phyloP scores from a whole-genome alignment of 129 eudicot species.

The Lactuca sativa region DNA sequence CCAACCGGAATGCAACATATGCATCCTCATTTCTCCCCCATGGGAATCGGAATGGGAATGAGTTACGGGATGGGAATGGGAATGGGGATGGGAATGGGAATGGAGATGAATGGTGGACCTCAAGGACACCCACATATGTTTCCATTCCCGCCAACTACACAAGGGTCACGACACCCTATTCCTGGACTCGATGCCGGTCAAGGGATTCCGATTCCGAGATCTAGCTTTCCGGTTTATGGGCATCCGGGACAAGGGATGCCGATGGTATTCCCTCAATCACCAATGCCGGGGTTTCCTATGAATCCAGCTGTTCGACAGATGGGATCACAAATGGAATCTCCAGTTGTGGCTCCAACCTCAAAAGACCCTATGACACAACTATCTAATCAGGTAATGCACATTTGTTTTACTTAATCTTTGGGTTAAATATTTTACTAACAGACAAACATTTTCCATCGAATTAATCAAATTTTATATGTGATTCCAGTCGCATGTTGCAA shows the following conservation, averaged over 20 bases:
- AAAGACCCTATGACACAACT: conserved; percentile 39
- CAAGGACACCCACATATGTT: conserved; percentile 45
- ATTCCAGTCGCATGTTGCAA: conserved; percentile 47
- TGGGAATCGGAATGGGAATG: conserved; percentile 73
- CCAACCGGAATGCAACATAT: conserved; percentile 80
- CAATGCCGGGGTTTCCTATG: conserved; percentile 44
- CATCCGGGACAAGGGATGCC: conserved; percentile 70
- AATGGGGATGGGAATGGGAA: conserved; percentile 61
- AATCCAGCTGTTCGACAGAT: conserved; percentile 32
- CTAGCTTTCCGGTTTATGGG: conserved; percentile 45
- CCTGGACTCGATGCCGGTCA: conserved; percentile 41
- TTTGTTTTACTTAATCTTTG: background rate
- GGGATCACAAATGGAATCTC: conserved; percentile 30
- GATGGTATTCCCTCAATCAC: conserved; percentile 48
- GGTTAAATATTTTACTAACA: background rate
- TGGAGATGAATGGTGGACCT: conserved; percentile 54
- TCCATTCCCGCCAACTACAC: conserved; percentile 46
- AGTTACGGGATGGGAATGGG: conserved; percentile 86
- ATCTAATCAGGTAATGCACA: conserved; percentile 54
- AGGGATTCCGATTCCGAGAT: conserved; percentile 39
- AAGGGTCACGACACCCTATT: conserved; percentile 42
- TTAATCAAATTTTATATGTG: conserved; percentile 12
- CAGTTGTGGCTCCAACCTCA: conserved; percentile 36
- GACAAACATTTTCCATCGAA: conserved; percentile 6
- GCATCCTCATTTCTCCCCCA: conserved; percentile 79